Evolutionary conservation across 352 stramenopile species (phyloP), one percentile per base, ranked within the genome.

Genomic region (Globisporangium iwayamae): DNA sequence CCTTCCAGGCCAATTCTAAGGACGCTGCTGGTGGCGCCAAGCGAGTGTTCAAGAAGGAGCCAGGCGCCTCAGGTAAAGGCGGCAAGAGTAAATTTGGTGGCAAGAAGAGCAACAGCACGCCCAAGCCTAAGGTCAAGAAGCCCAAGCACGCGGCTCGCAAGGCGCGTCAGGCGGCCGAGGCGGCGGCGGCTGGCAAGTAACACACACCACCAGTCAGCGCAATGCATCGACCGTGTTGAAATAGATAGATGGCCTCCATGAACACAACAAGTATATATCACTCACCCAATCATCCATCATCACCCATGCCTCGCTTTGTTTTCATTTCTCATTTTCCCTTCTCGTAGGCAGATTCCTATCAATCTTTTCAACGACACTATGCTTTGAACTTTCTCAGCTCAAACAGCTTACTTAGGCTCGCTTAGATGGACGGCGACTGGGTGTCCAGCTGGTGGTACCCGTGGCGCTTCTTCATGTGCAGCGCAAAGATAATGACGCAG

Each of bases 131-230:
- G 68, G 61, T 64, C 2, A 85, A 85, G 46, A 93, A 91, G 71
- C 77, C 82, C 2, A 93, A 91, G 70, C 77, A 90, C 60, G 79
- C 81, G 5, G 81, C 81, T 0, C 79, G 77, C 34, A 93, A 93
- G 58, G 80, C 79, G 2, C 76, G 76, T 32, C 68, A 83, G 75
- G 72, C 75, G 1, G 74, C 80, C 13, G 77, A 84, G 54, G 78
- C 80, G 47, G 71, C 80, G 47, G 71, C 67, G 3, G 62, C 66
- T 11, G 66, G 62, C 65, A 61, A 70, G 60, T 75, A 73, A 67
- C 16, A 54, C 32, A 28, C 25, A 2, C 25, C 25, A 28, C 25
- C 25, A 28, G 25, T 2, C 43, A 39, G 22, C 64, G 77, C 10
- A 64, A 67, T 20, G 36, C 10, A 60, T 47, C 69, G 10, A 56